These are phyloP conservation scores for Taiozyma sp. DNA, from an alignment of 1,139 yeast species.

Conservation along the genomic window DNA sequence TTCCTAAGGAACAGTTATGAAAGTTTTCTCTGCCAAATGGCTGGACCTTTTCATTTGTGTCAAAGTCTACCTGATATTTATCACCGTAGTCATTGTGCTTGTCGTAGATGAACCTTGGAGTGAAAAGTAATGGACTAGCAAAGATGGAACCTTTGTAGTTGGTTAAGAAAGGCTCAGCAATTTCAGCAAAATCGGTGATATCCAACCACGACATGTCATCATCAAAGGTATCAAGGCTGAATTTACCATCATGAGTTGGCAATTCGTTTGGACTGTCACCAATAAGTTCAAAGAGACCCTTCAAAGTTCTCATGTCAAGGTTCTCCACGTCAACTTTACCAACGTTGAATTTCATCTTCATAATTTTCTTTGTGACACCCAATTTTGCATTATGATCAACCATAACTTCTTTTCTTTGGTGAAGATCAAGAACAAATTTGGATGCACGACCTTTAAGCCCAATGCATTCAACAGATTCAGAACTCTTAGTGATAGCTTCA, in stretches of 20 bases:
- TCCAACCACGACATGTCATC: slow-evolving; percentile 71
- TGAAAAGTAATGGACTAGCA: slow-evolving; percentile 59
- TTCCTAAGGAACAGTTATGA: slow-evolving; percentile 47
- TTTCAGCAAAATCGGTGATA: slow-evolving; percentile 72
- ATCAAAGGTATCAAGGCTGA: slow-evolving; percentile 27
- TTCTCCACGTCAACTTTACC: slow-evolving; percentile 66
- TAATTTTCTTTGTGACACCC: slow-evolving; percentile 49
- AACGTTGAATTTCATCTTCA: slow-evolving; percentile 62
- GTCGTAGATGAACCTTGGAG: slow-evolving; percentile 76
- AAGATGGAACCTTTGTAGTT: slow-evolving; percentile 49
- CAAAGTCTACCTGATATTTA: slow-evolving; percentile 31
- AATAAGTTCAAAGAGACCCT: slow-evolving; percentile 46
- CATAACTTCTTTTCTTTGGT: slow-evolving; percentile 73
- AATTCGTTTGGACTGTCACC: slow-evolving; percentile 40
- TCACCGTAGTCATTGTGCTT: slow-evolving; percentile 53
- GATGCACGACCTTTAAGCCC: slow-evolving; percentile 76
- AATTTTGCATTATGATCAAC: slow-evolving; percentile 53
- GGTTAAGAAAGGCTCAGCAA: slow-evolving; percentile 36
- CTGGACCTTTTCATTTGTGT: slow-evolving; percentile 26
- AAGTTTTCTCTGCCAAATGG: slow-evolving; percentile 45
- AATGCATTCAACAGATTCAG: slow-evolving; percentile 52
- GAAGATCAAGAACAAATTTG: slow-evolving; percentile 70
- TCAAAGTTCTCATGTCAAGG: slow-evolving; percentile 69
- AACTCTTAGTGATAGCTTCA: slow-evolving; percentile 39
- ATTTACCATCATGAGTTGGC: neutral